phyloP scores from a whole-genome alignment of 2,329 filamentous ascomycete species.

The Magnaporthiopsis rhizophila region DNA sequence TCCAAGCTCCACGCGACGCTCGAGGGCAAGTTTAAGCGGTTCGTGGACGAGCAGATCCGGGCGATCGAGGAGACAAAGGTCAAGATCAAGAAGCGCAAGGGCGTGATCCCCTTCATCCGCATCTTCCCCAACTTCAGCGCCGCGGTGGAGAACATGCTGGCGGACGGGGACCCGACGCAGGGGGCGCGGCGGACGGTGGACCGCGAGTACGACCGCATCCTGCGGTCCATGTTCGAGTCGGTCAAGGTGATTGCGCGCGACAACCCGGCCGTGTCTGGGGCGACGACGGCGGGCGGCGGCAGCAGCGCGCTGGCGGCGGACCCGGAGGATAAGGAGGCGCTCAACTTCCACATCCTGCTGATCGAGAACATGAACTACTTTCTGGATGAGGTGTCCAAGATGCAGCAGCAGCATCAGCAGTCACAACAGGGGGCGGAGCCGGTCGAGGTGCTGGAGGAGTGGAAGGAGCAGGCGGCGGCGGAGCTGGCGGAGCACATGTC shows the following conservation, averaged over 20 bases:
- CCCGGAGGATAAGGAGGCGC: constrained; percentile 85
- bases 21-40: constrained; percentile 71
- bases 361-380: constrained; percentile 99
- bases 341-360: constrained; percentile 94
- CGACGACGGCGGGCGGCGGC: constrained; percentile 16
- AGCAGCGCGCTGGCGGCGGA: constrained; percentile 24
- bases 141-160: constrained; percentile 77
- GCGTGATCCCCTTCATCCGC: constrained; percentile 90
- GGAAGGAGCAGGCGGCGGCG: constrained; percentile 67
- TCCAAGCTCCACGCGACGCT: constrained; percentile 73
- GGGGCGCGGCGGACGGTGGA: constrained; percentile 72
- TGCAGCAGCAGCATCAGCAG: constrained; percentile 19
- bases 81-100: constrained; percentile 97
- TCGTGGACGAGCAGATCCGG: constrained; percentile 89
- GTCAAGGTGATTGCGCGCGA: constrained; percentile 85
- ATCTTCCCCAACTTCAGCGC: constrained; percentile 83
- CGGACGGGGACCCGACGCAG: constrained; percentile 40
- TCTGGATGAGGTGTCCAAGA: constrained; percentile 79
- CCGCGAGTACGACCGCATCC: constrained; percentile 77
- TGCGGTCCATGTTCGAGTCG: constrained; percentile 95
- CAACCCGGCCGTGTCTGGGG: constrained; percentile 46
- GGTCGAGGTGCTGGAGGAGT: constrained; percentile 71
- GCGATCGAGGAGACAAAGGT: constrained; percentile 98
- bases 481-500: constrained; percentile 83
- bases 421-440: constrained; percentile 29